Conservation (phyloP, 164 flowering plant species). For the Houttuynia cordata region DNA sequence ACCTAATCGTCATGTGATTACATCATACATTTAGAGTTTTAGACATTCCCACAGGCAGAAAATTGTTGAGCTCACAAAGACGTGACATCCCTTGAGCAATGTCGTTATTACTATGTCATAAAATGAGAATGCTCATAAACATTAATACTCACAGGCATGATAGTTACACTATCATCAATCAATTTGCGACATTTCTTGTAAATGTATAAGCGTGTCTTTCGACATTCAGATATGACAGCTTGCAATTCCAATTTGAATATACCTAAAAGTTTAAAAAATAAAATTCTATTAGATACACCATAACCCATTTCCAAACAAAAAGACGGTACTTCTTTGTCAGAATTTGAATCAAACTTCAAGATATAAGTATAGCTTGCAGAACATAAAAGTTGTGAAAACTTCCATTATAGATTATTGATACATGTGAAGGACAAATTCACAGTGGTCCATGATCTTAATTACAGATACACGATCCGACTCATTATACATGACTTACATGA, state of each 20-base stretch:
- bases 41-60: no score
- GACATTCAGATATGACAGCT: slow-evolving; percentile 56
- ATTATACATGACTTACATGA: slow-evolving; percentile 30
- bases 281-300: not conserved
- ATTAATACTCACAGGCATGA: slow-evolving; percentile 45
- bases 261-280: slow-evolving; percentile 35
- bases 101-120: no score
- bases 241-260: slow-evolving; percentile 54
- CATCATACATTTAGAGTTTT: no score
- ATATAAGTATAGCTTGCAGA: not conserved
- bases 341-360: not conserved
- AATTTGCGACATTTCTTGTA: slow-evolving; percentile 41
- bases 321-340: not conserved
- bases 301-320: no score
- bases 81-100: no score
- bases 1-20: no score
- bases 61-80: no score
- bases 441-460: not conserved
- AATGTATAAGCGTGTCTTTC: slow-evolving; percentile 49
- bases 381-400: not conserved
- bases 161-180: slow-evolving; percentile 45
- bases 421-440: not conserved
- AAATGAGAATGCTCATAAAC: not conserved
- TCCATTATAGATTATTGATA: no score
- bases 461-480: no score